Conservation (phyloP, 2,329 filamentous ascomycete species). For the Paecilomyces fulvus region DNA sequence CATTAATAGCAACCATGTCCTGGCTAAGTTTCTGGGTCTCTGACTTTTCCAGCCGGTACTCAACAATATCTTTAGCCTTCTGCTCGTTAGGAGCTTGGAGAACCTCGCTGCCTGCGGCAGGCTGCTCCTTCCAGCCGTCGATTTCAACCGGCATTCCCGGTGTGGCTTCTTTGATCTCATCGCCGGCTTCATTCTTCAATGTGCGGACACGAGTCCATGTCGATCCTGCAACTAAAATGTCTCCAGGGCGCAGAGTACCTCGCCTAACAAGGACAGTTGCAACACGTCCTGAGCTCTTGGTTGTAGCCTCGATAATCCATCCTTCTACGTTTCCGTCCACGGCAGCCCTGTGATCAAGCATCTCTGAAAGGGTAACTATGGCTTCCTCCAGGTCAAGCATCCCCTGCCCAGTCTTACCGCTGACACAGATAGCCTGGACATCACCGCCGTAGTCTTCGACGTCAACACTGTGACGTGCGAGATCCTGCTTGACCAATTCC, state of each 20-base stretch:
- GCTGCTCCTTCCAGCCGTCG: slow-evolving; percentile 87
- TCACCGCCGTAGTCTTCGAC: slow-evolving; percentile 95
- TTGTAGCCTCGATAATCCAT: slow-evolving; percentile 86
- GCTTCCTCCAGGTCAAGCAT: slow-evolving; percentile 91
- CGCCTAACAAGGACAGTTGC: slow-evolving; percentile 84
- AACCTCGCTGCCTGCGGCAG: slow-evolving; percentile 76
- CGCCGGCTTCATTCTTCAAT: slow-evolving; percentile 76
- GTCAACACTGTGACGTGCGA: slow-evolving; percentile 73
- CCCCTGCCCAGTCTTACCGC: slow-evolving; percentile 85
- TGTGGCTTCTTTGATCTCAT: slow-evolving; percentile 60
- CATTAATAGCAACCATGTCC: slow-evolving; percentile 71
- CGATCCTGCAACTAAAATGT: slow-evolving; percentile 77
- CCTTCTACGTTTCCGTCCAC: slow-evolving; percentile 71
- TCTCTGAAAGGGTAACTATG: slow-evolving; percentile 74
- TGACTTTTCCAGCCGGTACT: slow-evolving; percentile 63
- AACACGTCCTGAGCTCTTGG: slow-evolving; percentile 74
- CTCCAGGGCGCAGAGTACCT: slow-evolving; percentile 72
- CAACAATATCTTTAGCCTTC: slow-evolving; percentile 67
- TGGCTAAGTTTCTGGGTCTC: slow-evolving; percentile 58
- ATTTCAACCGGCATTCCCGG: slow-evolving; percentile 89
- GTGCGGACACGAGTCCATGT: slow-evolving; percentile 82
- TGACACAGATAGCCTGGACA: slow-evolving; percentile 82
- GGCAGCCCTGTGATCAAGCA: slow-evolving; percentile 83
- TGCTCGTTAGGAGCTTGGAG: slow-evolving; percentile 74
- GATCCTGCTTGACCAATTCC: slow-evolving; percentile 79